These are phyloP conservation scores for Paramarasmius palmivorus DNA, from an alignment of 1,284 basidiomycete genomes.

Conservation along the genomic window DNA sequence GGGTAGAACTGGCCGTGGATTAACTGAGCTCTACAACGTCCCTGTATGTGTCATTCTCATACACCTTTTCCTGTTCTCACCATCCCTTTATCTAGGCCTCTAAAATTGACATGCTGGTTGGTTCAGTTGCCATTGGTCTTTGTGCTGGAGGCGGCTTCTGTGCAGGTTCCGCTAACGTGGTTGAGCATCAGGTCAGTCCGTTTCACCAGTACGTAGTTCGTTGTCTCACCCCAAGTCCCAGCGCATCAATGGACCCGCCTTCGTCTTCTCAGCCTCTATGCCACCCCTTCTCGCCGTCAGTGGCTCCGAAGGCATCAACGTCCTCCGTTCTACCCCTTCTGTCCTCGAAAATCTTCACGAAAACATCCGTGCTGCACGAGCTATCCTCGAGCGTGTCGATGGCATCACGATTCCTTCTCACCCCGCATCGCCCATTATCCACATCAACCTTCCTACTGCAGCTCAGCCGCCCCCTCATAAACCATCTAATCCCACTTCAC, in stretches of 20 bases:
- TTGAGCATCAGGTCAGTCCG: conserved; percentile 77
- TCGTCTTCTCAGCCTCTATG: conserved; percentile 95
- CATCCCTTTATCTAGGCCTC: conserved; percentile 44
- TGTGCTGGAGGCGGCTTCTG: conserved; percentile 93
- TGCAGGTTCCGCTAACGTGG: conserved; percentile 82
- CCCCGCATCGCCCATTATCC: conserved; percentile 83
- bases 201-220: neutral
- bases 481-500: conserved; percentile 45
- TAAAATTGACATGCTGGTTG: conserved; percentile 81
- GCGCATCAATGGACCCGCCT: conserved; percentile 96
- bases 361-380: conserved; percentile 77
- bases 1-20: conserved; percentile 89
- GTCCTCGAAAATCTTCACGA: conserved; percentile 78
- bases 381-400: conserved; percentile 79
- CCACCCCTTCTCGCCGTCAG: conserved; percentile 89
- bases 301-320: conserved; percentile 82
- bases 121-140: conserved; percentile 86
- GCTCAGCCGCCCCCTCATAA: conserved; percentile 25
- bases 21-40: conserved; percentile 93
- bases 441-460: conserved; percentile 67
- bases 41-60: conserved; percentile 54
- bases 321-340: conserved; percentile 74
- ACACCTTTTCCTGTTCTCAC: neutral
- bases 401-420: conserved; percentile 86
- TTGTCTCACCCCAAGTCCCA: conserved; percentile 32